A percentile compares a stretch with the other conserved stretches of the same genome.
Conservation (phyloP, 108 stramenopile genomes). For the Fistulifera solaris region DNA sequence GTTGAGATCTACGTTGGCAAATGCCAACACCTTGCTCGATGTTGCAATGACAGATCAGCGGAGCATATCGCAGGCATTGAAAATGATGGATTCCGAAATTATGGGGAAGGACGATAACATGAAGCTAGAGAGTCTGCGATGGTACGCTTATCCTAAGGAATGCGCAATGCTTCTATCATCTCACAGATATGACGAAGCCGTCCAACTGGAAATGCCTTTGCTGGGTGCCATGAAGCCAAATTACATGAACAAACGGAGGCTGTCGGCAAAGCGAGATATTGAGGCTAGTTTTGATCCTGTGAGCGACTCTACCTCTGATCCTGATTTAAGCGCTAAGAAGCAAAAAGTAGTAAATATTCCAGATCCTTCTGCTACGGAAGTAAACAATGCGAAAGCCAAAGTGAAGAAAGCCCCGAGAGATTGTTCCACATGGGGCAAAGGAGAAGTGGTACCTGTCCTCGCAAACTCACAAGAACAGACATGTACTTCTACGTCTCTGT, state of each 20-base stretch:
- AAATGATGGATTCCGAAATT: conserved; percentile 48
- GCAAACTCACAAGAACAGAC: too few species aligned
- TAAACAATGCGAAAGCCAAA: too few species aligned
- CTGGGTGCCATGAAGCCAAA: too few species aligned
- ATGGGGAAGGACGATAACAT: conserved; percentile 27
- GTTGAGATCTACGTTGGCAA: conserved; percentile 37
- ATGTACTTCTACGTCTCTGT: too few species aligned
- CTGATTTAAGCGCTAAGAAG: background rate
- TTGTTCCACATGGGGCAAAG: conserved; percentile 9
- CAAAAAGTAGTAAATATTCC: background rate
- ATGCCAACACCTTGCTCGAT: conserved; percentile 52
- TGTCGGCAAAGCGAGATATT: background rate
- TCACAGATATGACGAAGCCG: too few species aligned
- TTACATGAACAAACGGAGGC: background rate
- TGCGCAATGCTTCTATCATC: background rate
- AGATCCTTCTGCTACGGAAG: background rate
- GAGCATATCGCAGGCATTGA: conserved; percentile 58
- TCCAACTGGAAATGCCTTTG: too few species aligned
- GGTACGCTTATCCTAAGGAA: conserved; percentile 66
- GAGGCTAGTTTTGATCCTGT: background rate
- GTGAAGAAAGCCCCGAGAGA: conserved; percentile 16
- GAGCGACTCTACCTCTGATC: background rate
- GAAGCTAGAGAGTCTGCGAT: conserved; percentile 39
- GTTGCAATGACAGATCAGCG: conserved; percentile 42
- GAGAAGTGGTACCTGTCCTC: conserved; percentile 2